These are phyloP conservation scores for Amanita thiersii DNA, from an alignment of 768 basidiomycete genomes.

Conservation along the genomic window DNA sequence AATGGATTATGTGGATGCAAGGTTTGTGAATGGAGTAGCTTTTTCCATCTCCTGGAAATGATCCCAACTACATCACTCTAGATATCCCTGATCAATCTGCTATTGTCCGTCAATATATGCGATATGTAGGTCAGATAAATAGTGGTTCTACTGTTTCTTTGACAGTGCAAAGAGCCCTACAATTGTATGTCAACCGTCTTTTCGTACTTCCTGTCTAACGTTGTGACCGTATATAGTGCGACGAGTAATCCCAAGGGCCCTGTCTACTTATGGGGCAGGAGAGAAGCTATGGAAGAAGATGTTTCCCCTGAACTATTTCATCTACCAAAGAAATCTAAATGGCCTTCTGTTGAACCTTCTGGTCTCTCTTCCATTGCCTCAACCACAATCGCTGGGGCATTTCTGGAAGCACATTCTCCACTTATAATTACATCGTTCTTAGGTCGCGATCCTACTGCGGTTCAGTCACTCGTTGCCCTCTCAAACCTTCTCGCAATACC, in stretches of 20 bases:
- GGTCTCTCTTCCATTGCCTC: slow-evolving; percentile 35
- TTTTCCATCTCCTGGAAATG: neutral
- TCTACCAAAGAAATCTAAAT: slow-evolving; percentile 22
- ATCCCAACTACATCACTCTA: slow-evolving; percentile 16
- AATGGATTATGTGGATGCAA: slow-evolving; percentile 71
- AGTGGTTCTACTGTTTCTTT: slow-evolving; percentile 45
- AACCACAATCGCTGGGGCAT: slow-evolving; percentile 35
- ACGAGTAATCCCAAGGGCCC: slow-evolving; percentile 67
- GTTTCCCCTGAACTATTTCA: slow-evolving; percentile 29
- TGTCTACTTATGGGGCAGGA: slow-evolving; percentile 64
- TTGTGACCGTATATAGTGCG: slow-evolving; percentile 31
- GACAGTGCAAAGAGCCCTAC: slow-evolving; percentile 48
- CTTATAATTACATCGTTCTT: slow-evolving; percentile 60
- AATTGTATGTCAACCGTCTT: slow-evolving; percentile 38
- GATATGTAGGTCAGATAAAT: slow-evolving; percentile 50
- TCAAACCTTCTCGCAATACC: slow-evolving; percentile 48
- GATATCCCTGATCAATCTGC: slow-evolving; percentile 65
- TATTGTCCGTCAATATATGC: slow-evolving; percentile 73
- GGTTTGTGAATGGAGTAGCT: slow-evolving; percentile 24
- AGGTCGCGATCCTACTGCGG: slow-evolving; percentile 44
- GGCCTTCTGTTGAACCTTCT: slow-evolving; percentile 44
- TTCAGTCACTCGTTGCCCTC: slow-evolving; percentile 36
- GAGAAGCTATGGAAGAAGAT: slow-evolving; percentile 67
- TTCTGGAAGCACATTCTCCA: slow-evolving; percentile 42
- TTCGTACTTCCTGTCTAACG: neutral